A percentile compares a stretch with the other conserved stretches of the same genome.
Conservation (phyloP, 2,329 filamentous ascomycete genomes). For the Aspergillus arachidicola region DNA sequence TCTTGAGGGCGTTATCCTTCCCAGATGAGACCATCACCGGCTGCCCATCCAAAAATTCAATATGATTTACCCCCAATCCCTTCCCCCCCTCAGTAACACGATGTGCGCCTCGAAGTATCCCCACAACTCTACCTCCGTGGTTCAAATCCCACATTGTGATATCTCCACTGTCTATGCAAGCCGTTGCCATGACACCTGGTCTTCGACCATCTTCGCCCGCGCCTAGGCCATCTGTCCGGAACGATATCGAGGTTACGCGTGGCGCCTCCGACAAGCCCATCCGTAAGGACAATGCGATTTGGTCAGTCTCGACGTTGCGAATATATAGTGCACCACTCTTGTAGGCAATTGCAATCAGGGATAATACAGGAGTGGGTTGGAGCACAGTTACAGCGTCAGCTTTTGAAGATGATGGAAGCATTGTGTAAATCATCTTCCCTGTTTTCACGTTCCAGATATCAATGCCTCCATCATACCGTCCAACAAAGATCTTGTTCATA, state of each 20-base stretch:
- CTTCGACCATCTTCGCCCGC: slow-evolving; percentile 84
- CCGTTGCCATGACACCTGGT: slow-evolving; percentile 92
- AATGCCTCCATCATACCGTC: slow-evolving; percentile 81
- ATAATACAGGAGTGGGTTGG: slow-evolving; percentile 80
- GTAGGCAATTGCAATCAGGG: slow-evolving; percentile 85
- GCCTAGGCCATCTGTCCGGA: slow-evolving; percentile 84
- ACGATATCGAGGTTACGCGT: slow-evolving; percentile 79
- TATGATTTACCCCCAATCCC: slow-evolving; percentile 75
- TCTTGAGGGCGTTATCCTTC: slow-evolving; percentile 88
- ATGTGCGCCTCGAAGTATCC: slow-evolving; percentile 84
- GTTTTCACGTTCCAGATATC: slow-evolving; percentile 98
- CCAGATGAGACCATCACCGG: slow-evolving; percentile 88
- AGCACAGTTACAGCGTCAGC: slow-evolving; percentile 85
- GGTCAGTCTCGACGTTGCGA: slow-evolving; percentile 79
- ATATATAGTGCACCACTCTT: slow-evolving; percentile 76
- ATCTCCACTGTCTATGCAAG: slow-evolving; percentile 77
- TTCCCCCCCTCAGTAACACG: slow-evolving; percentile 60
- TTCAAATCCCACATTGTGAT: slow-evolving; percentile 97
- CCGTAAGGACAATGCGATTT: slow-evolving; percentile 68
- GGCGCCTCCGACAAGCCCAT: slow-evolving; percentile 62
- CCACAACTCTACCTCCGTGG: slow-evolving; percentile 80
- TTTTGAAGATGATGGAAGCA: slow-evolving; percentile 72
- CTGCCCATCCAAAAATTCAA: slow-evolving; percentile 88
- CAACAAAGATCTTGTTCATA: slow-evolving; percentile 93
- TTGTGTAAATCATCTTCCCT: slow-evolving; percentile 85